These are phyloP conservation scores for Saprolegnia diclina DNA, from an alignment of 352 stramenopile species.

Conservation along the genomic window DNA sequence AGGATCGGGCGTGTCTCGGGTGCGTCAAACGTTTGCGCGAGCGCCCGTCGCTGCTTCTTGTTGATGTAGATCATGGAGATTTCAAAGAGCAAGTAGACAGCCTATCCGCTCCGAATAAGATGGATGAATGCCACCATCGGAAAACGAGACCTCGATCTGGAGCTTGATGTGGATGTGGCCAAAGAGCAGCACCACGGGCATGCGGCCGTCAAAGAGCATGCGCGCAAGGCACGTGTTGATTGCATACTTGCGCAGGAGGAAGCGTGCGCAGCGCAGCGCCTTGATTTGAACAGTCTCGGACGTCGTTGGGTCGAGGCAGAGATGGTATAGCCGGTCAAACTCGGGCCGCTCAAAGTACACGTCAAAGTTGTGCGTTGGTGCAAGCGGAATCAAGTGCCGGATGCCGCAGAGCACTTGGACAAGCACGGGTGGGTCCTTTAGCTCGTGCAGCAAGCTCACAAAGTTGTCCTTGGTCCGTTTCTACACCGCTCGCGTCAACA, in stretches of 20 bases:
- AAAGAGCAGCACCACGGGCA: conserved; percentile 4
- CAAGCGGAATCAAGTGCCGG: conserved; percentile 3
- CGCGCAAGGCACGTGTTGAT: conserved; percentile 17
- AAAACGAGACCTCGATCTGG: conserved; percentile 5
- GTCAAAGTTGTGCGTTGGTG: conserved; percentile 8
- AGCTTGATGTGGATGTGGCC: background rate
- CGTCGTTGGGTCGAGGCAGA: conserved; percentile 4
- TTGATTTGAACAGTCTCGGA: background rate
- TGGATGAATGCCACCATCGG: background rate
- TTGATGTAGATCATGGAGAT: conserved; percentile 22
- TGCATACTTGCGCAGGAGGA: conserved; percentile 19
- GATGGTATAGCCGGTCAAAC: conserved; percentile 9
- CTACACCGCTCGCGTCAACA: background rate
- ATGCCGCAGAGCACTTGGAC: conserved; percentile 18
- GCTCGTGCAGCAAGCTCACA: conserved; percentile 10
- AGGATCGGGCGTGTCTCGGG: conserved; percentile 4
- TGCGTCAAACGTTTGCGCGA: conserved; percentile 21
- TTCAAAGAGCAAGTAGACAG: conserved; percentile 19
- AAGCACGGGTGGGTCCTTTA: conserved; percentile 2
- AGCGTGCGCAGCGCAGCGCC: conserved; percentile 13
- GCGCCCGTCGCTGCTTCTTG: background rate
- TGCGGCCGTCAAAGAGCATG: conserved; percentile 18
- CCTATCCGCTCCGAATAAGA: conserved; percentile 7
- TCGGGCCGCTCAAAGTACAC: conserved; percentile 16
- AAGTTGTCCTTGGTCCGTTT: conserved; percentile 27